A percentile compares a stretch with the other conserved stretches of the same genome.
phyloP scores from a whole-genome alignment of 208 protist genomes.

The Angomonas desouzai region DNA sequence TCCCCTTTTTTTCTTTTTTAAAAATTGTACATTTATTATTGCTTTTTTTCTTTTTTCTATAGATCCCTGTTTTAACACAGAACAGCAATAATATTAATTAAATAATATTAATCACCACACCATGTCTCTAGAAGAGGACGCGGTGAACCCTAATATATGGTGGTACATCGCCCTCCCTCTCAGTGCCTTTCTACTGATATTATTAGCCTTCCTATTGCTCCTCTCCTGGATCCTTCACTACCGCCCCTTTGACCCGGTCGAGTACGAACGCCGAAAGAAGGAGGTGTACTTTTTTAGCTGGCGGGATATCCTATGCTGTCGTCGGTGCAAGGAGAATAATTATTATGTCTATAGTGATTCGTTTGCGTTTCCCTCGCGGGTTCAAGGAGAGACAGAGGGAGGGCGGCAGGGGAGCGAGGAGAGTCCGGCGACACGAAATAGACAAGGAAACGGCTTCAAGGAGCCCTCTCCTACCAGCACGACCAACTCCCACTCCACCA shows the following conservation, averaged over 20 bases:
- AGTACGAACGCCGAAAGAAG: not conserved
- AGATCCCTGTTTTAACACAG: constrained; percentile 1
- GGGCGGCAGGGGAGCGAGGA: not conserved
- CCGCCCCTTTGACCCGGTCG: not conserved
- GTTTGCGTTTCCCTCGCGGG: not conserved
- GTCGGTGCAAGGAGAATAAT: not conserved
- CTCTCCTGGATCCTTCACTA: not conserved
- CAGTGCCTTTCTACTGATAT: not conserved
- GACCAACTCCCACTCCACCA: not conserved
- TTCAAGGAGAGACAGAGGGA: too few species aligned
- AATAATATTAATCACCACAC: constrained; percentile 5
- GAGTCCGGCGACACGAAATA: not conserved
- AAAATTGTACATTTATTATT: not conserved
- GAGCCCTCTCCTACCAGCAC: constrained; percentile 3
- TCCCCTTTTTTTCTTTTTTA: not conserved
- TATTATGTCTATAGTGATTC: not conserved
- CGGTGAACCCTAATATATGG: not conserved
- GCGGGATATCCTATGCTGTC: not conserved
- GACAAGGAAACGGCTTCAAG: not conserved
- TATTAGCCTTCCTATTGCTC: not conserved
- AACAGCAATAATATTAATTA: not conserved
- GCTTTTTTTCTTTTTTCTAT: constrained; percentile 14
- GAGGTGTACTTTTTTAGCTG: constrained; percentile 1
- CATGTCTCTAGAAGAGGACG: not conserved
- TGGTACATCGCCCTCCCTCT: constrained; percentile 6